Conservation (phyloP, 495 filamentous ascomycete genomes). For the Extremus antarcticus region DNA sequence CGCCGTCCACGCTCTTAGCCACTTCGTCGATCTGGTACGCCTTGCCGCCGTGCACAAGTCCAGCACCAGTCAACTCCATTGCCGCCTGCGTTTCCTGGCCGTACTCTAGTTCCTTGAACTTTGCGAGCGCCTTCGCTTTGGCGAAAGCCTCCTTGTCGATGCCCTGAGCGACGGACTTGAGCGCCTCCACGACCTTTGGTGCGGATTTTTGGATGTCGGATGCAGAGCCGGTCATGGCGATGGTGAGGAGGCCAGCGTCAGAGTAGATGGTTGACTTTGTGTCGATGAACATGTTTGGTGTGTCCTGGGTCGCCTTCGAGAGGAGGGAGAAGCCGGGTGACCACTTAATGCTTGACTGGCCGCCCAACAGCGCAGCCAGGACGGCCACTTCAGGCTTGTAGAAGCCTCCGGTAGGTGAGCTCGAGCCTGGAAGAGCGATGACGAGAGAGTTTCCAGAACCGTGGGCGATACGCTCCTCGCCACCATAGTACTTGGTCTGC, state of each 20-base stretch:
- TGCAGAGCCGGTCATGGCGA: constrained; percentile 65
- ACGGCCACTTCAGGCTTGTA: constrained; percentile 88
- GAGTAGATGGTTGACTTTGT: constrained; percentile 80
- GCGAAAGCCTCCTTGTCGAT: constrained; percentile 73
- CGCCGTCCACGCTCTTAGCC: constrained; percentile 64
- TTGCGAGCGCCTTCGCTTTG: constrained; percentile 85
- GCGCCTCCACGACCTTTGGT: constrained; percentile 54
- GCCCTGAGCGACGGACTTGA: constrained; percentile 61
- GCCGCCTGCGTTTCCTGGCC: constrained; percentile 61
- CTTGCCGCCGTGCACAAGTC: constrained; percentile 68
- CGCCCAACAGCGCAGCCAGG: constrained; percentile 80
- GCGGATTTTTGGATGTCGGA: constrained; percentile 54
- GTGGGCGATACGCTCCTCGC: constrained; percentile 81
- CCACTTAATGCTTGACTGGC: constrained; percentile 89
- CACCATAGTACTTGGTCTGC: constrained; percentile 79
- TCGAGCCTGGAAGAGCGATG: constrained; percentile 83
- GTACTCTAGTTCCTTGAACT: constrained; percentile 81
- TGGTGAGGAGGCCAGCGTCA: constrained; percentile 79
- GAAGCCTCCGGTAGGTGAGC: constrained; percentile 54
- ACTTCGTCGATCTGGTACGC: constrained; percentile 78
- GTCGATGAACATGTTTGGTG: constrained; percentile 52
- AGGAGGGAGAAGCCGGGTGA: constrained; percentile 83
- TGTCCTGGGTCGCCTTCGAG: constrained; percentile 57
- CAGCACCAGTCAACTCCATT: constrained; percentile 61
- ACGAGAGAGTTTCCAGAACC: constrained; percentile 61